A percentile compares a stretch with the other conserved stretches of the same genome.
Conservation (phyloP, 1,284 basidiomycete species). For the Phaffia rhodozyma region DNA sequence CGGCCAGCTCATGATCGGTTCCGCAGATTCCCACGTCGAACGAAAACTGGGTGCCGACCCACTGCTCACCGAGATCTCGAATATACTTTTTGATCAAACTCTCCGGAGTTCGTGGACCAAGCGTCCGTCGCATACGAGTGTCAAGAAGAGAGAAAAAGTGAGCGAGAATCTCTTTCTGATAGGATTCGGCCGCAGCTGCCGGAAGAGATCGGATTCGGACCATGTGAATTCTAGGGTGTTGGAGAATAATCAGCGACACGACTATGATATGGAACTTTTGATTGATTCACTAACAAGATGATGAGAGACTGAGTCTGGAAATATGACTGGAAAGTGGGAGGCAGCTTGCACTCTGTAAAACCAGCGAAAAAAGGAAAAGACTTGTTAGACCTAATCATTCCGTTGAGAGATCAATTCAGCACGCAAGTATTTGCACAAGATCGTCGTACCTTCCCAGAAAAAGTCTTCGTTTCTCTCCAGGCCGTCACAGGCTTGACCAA, state of each 20-base stretch:
- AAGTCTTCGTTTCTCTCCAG: conserved; percentile 37
- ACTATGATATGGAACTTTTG: background rate
- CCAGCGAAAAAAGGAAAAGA: background rate
- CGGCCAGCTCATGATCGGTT: conserved; percentile 69
- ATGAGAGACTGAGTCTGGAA: conserved; percentile 93
- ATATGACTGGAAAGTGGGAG: conserved; percentile 94
- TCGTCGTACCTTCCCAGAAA: conserved; percentile 36
- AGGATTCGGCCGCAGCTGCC: conserved; percentile 40
- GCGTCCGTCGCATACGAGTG: conserved; percentile 70
- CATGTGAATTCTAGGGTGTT: conserved; percentile 26
- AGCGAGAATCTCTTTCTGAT: conserved; percentile 57
- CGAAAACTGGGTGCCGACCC: conserved; percentile 68
- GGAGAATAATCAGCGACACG: background rate
- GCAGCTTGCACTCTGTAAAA: conserved; percentile 62
- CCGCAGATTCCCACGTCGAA: conserved; percentile 66
- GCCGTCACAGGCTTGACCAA: conserved; percentile 41
- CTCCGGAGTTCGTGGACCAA: conserved; percentile 58
- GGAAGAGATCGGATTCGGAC: conserved; percentile 79
- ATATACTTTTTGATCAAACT: conserved; percentile 77
- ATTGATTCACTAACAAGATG: conserved; percentile 39
- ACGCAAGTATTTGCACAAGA: background rate
- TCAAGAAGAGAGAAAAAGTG: conserved; percentile 96
- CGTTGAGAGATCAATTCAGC: background rate
- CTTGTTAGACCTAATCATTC: background rate
- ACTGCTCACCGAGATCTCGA: conserved; percentile 80